Evolutionary conservation across 352 stramenopile species (phyloP), one percentile per base, ranked within the genome.

Genomic region (Phytopythium cucurbitacearum): DNA sequence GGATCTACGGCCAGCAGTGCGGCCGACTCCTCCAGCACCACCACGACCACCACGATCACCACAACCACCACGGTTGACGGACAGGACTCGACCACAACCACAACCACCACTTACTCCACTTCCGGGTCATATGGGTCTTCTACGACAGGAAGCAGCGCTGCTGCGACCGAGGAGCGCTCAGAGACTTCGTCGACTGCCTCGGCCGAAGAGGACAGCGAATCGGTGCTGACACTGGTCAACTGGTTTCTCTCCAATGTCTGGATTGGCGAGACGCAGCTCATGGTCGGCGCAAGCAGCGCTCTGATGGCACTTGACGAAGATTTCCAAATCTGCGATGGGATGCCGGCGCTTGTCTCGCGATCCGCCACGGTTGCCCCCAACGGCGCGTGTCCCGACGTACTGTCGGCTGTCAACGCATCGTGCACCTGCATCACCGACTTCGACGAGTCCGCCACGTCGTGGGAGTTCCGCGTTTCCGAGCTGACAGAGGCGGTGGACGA

Each of bases 351-450:
- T 5, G 43, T 73, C 13, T 71, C 66, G 13, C 67, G 61, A 5
- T 73, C 64, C 5, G 55, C 47, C 7, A 62, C 56, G 11, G 57
- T 65, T 33, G 51, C 48, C 3, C 53, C 66, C 5, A 79, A 79
- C 49, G 64, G 66, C 9, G 66, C 56, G 10, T 79, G 69, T 16
- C 67, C 69, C 0, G 60, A 71, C 40, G 60, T 60, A 35, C 49
- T 76, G 7, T 69, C 69, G 42, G 52, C 60, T 12, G 51, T 76
- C 34, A 69, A 71, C 39, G 66, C 60, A 5, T 79, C 69, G 21
- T 79, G 66, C 40, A 74, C 69, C 15, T 79, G 66, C 37, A 53
- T 79, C 21, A 71, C 63, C 35, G 66, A 60, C 4, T 69, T 65
- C 50, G 59, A 42, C 9, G 43, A 65, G 41, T 65, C 49, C 2